Evolutionary conservation across 352 stramenopile genomes (phyloP).

Genomic region (Hyaloperonospora arabidopsidis): DNA sequence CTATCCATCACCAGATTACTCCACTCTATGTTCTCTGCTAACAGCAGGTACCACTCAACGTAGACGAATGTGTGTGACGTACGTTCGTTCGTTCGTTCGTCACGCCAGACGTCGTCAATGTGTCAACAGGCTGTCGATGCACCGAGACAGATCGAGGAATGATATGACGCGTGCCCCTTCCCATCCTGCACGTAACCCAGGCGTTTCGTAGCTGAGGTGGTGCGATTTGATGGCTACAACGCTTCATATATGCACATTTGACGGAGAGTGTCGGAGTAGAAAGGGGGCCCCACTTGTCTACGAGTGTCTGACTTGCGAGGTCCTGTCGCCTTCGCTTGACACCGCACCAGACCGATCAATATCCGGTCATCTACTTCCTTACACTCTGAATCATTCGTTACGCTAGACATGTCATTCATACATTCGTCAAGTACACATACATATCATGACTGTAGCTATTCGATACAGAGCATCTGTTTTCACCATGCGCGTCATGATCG

Average conservation of each 20-base stretch:
- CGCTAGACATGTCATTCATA: no score
- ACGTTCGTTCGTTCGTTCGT: constrained; percentile 2
- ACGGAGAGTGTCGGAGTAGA: constrained; percentile 16
- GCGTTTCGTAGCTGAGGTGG: constrained; percentile 20
- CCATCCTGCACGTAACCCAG: constrained; percentile 11
- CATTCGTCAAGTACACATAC: no score
- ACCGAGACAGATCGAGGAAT: constrained; percentile 1
- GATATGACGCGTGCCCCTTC: constrained; percentile 19
- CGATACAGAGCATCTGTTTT: background rate
- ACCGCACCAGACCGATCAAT: background rate
- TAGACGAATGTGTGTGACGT: no score
- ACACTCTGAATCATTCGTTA: no score
- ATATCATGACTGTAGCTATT: no score
- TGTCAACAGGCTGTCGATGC: background rate
- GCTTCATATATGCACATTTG: constrained; percentile 16
- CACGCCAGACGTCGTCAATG: constrained; percentile 1
- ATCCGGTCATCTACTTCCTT: background rate
- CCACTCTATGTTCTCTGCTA: no score
- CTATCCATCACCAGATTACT: no score
- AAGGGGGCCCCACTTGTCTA: constrained; percentile 14
- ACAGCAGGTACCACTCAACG: no score
- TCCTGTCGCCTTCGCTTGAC: constrained; percentile 13
- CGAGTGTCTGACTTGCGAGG: constrained; percentile 4
- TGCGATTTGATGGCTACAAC: constrained; percentile 28
- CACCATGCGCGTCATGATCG: background rate